phyloP scores from a whole-genome alignment of 73 alveolate species.

The Paraurostyla sp. region DNA sequence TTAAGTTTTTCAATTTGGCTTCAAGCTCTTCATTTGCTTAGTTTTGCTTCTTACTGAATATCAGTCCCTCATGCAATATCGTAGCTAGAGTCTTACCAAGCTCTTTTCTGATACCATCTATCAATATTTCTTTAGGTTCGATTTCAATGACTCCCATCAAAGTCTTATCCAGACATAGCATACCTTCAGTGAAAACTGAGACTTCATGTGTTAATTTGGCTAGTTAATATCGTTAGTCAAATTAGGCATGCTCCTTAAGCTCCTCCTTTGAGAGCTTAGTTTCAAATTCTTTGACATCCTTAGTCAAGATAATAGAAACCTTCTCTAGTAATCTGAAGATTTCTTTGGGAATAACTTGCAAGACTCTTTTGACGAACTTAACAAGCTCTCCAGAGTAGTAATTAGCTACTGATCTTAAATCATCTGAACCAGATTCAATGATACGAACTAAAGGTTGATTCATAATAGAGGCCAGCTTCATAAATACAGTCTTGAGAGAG shows the following conservation, averaged over 20 bases:
- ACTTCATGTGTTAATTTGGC: slow-evolving; percentile 92
- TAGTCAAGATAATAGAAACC: slow-evolving; percentile 83
- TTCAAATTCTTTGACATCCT: slow-evolving; percentile 92
- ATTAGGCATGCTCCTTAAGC: slow-evolving; percentile 91
- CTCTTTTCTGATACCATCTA: slow-evolving; percentile 97
- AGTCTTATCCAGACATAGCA: slow-evolving; percentile 91
- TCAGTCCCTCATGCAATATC: slow-evolving; percentile 80
- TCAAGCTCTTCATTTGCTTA: slow-evolving; percentile 67
- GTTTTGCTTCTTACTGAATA: slow-evolving; percentile 73
- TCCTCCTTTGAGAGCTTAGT: slow-evolving; percentile 90
- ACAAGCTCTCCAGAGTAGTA: slow-evolving; percentile 97
- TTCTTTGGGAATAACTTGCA: slow-evolving; percentile 93
- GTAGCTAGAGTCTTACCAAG: slow-evolving; percentile 85
- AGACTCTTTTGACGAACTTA: slow-evolving; percentile 94
- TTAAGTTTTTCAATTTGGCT: slow-evolving; percentile 74
- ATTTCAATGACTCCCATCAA: slow-evolving; percentile 97
- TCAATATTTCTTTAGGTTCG: slow-evolving; percentile 96
- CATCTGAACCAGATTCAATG: slow-evolving; percentile 94
- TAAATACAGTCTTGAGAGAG: slow-evolving; percentile 89
- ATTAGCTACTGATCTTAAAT: slow-evolving; percentile 91
- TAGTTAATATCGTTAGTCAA: slow-evolving; percentile 90
- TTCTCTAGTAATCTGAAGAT: slow-evolving; percentile 88
- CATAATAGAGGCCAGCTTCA: slow-evolving; percentile 95
- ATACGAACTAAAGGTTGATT: slow-evolving; percentile 93
- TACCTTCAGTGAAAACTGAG: slow-evolving; percentile 95